Evolutionary conservation across 73 alveolate genomes (phyloP), one percentile per base, ranked within the genome.

Genomic region (Paramecium pentaurelia): DNA sequence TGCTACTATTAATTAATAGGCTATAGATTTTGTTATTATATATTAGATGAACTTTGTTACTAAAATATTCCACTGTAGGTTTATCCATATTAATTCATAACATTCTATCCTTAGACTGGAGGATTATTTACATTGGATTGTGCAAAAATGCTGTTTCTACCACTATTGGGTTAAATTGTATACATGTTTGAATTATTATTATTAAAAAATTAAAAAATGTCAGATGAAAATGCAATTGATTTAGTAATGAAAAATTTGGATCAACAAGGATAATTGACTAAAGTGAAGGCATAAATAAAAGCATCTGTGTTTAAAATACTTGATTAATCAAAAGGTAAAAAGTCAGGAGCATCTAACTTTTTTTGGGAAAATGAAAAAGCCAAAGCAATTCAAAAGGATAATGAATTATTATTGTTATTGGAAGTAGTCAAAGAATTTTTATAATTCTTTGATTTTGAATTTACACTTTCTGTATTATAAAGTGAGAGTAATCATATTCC

Each of bases 311-410:
- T 27, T 49, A 80, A 80, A 49, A 80, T 80, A 1, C 25, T 80
- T n/a, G 91, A 80, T 80, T 47, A 80, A 80, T 60, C 91, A n/a
- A 18, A 42, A 80, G 91, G 91, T 9, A 80, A 80, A 36, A 80
- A 80, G 45, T 45, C 77, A 11, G 91, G 91, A 9, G 73, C 36
- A 10, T 80, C 91, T 27, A 32, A 80, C n/a, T 80, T 32, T 45
- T 80, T 80, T 47, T 80, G 91, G 91, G 91, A 80, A 49, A 80
- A 80, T 47, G 91, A 80, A 20, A 80, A 80, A 28, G 91, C 91
- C 6, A 49, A 32, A 28, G 58, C 49, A 45, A 32, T 80, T 11
- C 91, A 80, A 22, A 80, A 80, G 49, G 73, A 47, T 47, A 80
- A 80, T 80, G 75, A 80, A 9, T 47, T 80, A 8, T 40, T 80